Evolutionary conservation across 2,329 filamentous ascomycete species (phyloP), one percentile per base, ranked within the genome.

Genomic region (Hymenoscyphus occultus): DNA sequence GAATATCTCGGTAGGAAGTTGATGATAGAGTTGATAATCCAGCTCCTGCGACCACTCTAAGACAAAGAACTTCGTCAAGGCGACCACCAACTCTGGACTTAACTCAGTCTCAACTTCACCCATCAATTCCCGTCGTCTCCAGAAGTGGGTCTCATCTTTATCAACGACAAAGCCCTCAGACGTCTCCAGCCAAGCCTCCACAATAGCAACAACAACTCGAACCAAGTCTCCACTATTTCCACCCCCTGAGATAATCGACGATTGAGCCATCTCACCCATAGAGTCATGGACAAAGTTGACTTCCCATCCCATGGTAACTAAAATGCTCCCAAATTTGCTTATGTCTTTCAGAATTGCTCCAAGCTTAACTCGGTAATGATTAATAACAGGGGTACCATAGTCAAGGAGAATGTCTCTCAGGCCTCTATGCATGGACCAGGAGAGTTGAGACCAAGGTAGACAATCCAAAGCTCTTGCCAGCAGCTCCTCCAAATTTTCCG

Each of bases 11-110:
- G 48, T 54, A 12, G 74, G 76, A 14, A 77, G 63, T 31, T 76
- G 68, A 61, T 76, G 74, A 64, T 77, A 77, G 59, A 77, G 69
- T 70, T 77, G 74, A 61, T 77, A 76, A 67, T 77, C 74, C 13
- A 77, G 73, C 61, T 76, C 75, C 59, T 72, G 69, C 31, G 75
- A 77, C 76, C 75, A 77, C 63, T 76, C 74, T 39, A 76, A 65
- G 16, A 77, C 73, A 57, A 76, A 74, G 7, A 73, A 65, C 60
- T 77, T 77, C 14, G 73, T 75, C 63, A 77, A 64, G 22, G 75
- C 75, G 39, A 60, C 39, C 19, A 64, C 35, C 22, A 35, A 39
- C 6, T 35, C 32, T 9, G 39, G 39, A 40, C 14, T 32, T 10
- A 39, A 39, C 4, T 4, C 10, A 5, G 9, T 56, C 32, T 28